Evolutionary conservation across 352 stramenopile genomes (phyloP), one percentile per base, ranked within the genome.

Genomic region (Thraustotheca clavata): DNA sequence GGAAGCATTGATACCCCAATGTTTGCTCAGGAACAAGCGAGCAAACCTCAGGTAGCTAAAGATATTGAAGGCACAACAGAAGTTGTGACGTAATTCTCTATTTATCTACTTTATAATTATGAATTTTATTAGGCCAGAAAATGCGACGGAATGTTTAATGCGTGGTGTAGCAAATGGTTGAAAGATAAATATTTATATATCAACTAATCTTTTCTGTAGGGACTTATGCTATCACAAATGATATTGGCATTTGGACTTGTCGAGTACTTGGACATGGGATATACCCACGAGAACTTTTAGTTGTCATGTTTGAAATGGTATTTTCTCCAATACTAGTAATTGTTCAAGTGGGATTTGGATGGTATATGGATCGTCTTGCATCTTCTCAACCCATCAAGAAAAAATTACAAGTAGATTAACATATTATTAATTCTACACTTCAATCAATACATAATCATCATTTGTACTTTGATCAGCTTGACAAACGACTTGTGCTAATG

Each of bases 1-100:
- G 90, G 90, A 18, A 91, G 95, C 74, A 96, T 84, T 0, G 78
- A 89, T 66, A 96, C 88, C 18, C 86, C 86, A 20, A 84, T 83
- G 4, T 96, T 80, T 69, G 71, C 85, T 66, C 67, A 71, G 46
- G 86, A 94, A 69, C 86, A 86, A 57, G 68, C 72, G 41, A 72
- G 57, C 4, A 91, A 89, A 46, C 83, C 83, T 26, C 55, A 72
- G 36, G 34, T 52, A 11, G 34, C 43, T 31, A 52, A 52, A 31
- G 43, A 24, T 2, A 52, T 52, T 7, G 43, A 52, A 52, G 43
- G 43, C 43, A 26, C 43, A 9, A 52, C 43, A 9, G 43, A 52
- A 9, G 24, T 52, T 7, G 43, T 52, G 9, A 35, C 43, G 43
- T 52, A 52, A 24, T 24, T 52, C 43, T 24, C 12, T 31, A 9